phyloP scores from a whole-genome alignment of 306 rosid genomes.

The Gillenia trifoliata region DNA sequence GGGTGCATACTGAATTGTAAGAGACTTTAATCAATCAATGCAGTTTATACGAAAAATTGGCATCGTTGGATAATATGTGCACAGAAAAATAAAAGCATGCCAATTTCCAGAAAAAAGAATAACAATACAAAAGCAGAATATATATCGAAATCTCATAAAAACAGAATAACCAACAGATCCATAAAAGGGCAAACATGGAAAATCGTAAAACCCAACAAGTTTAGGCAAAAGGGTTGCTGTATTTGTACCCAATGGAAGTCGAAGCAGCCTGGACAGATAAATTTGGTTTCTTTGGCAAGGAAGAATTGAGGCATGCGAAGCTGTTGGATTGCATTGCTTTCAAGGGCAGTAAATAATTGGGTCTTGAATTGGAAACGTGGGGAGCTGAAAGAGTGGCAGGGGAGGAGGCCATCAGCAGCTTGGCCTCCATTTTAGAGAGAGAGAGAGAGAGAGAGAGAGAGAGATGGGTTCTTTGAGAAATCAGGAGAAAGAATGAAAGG shows the following conservation, averaged over 20 bases:
- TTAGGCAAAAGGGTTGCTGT: slow-evolving; percentile 10
- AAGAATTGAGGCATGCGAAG: slow-evolving; percentile 20
- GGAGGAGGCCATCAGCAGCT: slow-evolving; percentile 32
- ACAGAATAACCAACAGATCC: not conserved
- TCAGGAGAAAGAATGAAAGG: not conserved
- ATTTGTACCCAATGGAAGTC: slow-evolving; percentile 42
- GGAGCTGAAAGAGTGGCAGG: slow-evolving; percentile 14
- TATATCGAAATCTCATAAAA: not conserved
- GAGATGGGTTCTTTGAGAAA: not conserved
- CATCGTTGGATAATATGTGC: not conserved
- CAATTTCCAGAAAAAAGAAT: not conserved
- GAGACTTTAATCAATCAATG: not conserved
- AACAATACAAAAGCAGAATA: not conserved
- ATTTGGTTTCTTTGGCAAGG: slow-evolving; percentile 12
- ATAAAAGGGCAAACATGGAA: not conserved
- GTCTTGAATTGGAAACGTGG: slow-evolving; percentile 5
- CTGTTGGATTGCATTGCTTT: slow-evolving; percentile 3
- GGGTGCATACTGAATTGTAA: not conserved
- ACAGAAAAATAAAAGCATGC: not conserved
- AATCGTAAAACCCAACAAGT: not conserved
- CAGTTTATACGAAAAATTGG: not conserved
- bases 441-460: not conserved
- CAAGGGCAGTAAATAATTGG: slow-evolving; percentile 20
- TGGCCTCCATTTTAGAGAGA: slow-evolving; percentile 52
- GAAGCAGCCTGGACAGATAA: slow-evolving; percentile 35